Base-by-base conservation (phyloP, 768 basidiomycete genomes). In the Boletales sp. region DNA sequence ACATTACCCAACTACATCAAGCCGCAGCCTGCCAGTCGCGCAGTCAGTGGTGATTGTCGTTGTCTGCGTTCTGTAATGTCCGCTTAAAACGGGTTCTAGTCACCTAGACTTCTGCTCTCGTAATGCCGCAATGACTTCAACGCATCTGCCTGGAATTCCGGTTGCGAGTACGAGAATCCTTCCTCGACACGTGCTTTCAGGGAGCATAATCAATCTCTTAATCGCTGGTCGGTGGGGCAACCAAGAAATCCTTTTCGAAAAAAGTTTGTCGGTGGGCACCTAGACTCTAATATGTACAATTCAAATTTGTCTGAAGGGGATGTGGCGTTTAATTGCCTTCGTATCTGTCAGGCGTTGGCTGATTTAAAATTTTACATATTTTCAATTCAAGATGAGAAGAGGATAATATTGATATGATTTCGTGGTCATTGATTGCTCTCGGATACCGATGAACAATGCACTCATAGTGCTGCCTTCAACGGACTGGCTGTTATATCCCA, bases 401-500 rank as follows among this genome's bases (percentile, higher is more conserved):
- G 25, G 25, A 28, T 28, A 28, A 28, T 28, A 28, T 28, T 14
- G 10, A 39, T 14, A 18, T 41, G 33, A 36, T 39, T 18, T 10
- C 10, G 36, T 46, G 40, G 49, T 43, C 39, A 31, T 51, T 33
- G 32, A 19, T 37, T 34, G 10, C 28, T 21, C 46, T 36, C 35
- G n/a, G 45, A 35, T 39, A 28, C 25, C 7, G 3, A 38, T 34
- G 34, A 31, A 15, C 19, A 11, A 17, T 17, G 11, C 28, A 31
- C 17, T 47, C 56, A 62, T 30, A 55, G 21, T 10, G 51, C 53
- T 7, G 51, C 56, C 37, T 47, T 56, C 25, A 45, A 36, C 28
- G 50, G 30, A 17, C 28, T 25, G 12, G 14, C 6, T 13, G 49
- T 28, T 33, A 53, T 31, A 32, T 76, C 76, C 84, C 84, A 86